phyloP scores from a whole-genome alignment of 805 yeast genomes.

The Kodamaea restingae region DNA sequence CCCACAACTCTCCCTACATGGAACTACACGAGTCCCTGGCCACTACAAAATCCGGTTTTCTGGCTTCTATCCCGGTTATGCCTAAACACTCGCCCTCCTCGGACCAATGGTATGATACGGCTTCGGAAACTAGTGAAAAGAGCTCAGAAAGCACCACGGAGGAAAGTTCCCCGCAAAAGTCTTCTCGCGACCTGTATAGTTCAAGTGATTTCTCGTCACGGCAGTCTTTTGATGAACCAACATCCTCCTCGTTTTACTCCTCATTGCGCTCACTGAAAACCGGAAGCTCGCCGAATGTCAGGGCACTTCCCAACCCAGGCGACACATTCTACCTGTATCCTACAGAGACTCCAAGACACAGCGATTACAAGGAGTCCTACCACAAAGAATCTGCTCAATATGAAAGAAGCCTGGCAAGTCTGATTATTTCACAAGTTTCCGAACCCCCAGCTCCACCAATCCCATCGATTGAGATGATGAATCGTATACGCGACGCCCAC shows the following conservation, averaged over 20 bases:
- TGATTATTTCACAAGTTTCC: neutral
- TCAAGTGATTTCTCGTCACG: neutral
- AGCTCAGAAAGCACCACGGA: neutral
- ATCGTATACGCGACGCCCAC: conserved; percentile 6
- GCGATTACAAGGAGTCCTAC: neutral
- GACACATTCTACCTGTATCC: neutral
- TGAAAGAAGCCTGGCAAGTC: no score
- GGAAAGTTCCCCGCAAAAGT: neutral
- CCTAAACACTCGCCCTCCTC: no score
- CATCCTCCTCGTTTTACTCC: neutral
- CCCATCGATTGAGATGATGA: neutral
- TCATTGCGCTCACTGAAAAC: neutral
- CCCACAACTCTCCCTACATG: neutral
- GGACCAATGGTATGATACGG: conserved; percentile 2
- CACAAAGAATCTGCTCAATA: no score
- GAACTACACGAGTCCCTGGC: neutral
- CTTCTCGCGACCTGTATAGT: neutral
- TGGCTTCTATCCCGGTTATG: no score
- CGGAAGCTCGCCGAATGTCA: neutral
- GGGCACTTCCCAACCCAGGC: neutral
- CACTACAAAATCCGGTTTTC: no score
- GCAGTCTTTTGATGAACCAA: neutral
- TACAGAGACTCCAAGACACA: neutral
- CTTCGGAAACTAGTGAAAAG: neutral
- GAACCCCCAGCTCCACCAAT: conserved; percentile 3